Base-by-base conservation (phyloP, 2,329 filamentous ascomycete genomes). In the Colletotrichum eleusines region DNA sequence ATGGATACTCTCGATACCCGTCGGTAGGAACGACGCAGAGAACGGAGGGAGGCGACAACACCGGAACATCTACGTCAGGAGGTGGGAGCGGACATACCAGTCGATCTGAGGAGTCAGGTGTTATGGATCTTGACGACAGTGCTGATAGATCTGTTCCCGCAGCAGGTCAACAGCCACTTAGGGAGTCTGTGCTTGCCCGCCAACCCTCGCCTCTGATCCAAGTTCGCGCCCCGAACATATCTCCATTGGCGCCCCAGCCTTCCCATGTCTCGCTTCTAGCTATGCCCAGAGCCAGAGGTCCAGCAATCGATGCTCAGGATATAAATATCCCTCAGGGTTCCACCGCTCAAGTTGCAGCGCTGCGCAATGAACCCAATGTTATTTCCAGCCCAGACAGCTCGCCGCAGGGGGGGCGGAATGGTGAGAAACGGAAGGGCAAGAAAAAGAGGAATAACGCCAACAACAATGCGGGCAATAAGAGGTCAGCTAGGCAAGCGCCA, bases 211-310 rank as follows among this genome's bases (percentile, higher is more conserved):
- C 90, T 63, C 83, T 95, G 69, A 85, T 95, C n/a, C 66, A 71
- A 38, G 61, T 72, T 75, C 89, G 90, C 77, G 91, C 90, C 75
- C 91, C 94, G 78, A 91, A 95, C 76, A 88, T 90, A 61, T 91
- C 90, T 44, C 92, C 91, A 51, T 82, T 91, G 77, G 93, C 93
- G 62, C 92, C 93, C 33, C 92, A 93, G 76, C 92, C 93, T 63
- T 90, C 90, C 59, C 91, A 93, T 77, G 89, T 89, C 73, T 86
- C 92, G 78, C 83, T 87, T 73, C 77, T 91, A 81, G 83, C 87
- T 75, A 80, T 83, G 77, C 80, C 83, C 63, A 80, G 81, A 42
- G 80, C 83, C 62, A 80, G 81, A 42, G 78, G 78, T 26, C 76
- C 78, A 33, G 77, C 77, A 58, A 73, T 79, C 48, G 73, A 73